Evolutionary conservation across 306 rosid species (phyloP).

Genomic region (Corylus avellana): DNA sequence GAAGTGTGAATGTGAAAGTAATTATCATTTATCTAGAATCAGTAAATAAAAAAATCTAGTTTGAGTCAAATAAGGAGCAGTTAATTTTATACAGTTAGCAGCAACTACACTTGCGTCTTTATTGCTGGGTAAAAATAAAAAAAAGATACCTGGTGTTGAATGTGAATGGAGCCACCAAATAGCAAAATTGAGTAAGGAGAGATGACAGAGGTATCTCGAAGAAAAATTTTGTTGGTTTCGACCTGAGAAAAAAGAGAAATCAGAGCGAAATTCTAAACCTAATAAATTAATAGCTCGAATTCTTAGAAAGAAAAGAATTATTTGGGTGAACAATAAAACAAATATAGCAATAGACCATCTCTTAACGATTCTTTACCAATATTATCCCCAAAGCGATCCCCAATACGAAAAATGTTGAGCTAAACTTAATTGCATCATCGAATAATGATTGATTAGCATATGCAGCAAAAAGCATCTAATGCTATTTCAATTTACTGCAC

Average conservation of each 20-base stretch:
- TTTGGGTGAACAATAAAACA: not conserved
- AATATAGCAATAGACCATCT: not conserved
- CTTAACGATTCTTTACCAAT: not conserved
- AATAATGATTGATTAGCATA: not conserved
- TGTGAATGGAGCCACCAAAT: slow-evolving; percentile 83
- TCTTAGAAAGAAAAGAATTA: not conserved
- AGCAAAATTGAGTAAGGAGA: slow-evolving; percentile 94
- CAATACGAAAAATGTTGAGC: not conserved
- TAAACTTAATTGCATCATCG: not conserved
- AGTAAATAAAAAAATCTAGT: no score
- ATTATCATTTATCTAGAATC: no score
- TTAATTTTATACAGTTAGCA: not conserved
- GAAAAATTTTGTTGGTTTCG: slow-evolving; percentile 80
- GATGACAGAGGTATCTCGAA: slow-evolving; percentile 77
- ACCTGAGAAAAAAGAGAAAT: slow-evolving; percentile 51
- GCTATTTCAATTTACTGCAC: not conserved
- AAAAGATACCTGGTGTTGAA: slow-evolving; percentile 81
- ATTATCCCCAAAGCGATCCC: not conserved
- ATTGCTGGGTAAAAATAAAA: slow-evolving; percentile 4
- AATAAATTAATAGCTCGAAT: slow-evolving; percentile 11
- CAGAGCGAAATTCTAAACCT: slow-evolving; percentile 14
- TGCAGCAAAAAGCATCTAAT: not conserved
- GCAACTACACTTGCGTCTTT: not conserved
- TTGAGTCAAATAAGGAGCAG: not conserved
- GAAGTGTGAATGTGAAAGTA: no score